Conservation (phyloP, 2,329 filamentous ascomycete genomes). For the Fusarium paranaense region DNA sequence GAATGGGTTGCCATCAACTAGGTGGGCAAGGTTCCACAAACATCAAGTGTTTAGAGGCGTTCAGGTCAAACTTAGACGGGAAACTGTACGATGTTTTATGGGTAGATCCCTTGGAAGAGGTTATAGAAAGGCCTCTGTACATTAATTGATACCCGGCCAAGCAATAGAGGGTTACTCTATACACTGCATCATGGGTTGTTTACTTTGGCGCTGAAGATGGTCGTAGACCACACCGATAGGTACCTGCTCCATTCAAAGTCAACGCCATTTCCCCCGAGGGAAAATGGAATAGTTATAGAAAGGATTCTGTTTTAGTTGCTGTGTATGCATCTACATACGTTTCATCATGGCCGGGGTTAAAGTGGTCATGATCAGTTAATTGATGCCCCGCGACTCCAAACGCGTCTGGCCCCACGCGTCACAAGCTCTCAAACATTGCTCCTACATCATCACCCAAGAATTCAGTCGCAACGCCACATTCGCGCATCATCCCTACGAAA, state of each 20-base stretch:
- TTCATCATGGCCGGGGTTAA: background rate
- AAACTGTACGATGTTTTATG: background rate
- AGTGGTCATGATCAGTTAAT: constrained; percentile 14
- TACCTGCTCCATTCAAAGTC: too few relatives aligned
- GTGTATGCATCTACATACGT: background rate
- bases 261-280: too few relatives aligned
- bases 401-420: constrained; percentile 43
- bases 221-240: too few relatives aligned
- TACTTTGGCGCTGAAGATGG: background rate
- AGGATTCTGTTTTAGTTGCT: background rate
- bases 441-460: constrained; percentile 33
- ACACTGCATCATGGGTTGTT: background rate
- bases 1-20: constrained; percentile 45
- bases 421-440: constrained; percentile 36
- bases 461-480: constrained; percentile 3
- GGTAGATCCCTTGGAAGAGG: background rate
- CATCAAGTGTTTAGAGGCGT: background rate
- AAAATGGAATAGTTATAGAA: too few relatives aligned
- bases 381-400: constrained; percentile 40
- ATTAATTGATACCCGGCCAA: background rate
- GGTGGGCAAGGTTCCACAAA: background rate
- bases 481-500: background rate
- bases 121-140: background rate
- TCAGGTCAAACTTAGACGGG: background rate
- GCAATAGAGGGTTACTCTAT: background rate